These are phyloP conservation scores for Cladosporium halotolerans DNA, from an alignment of 2,329 filamentous ascomycete genomes.

Conservation along the genomic window DNA sequence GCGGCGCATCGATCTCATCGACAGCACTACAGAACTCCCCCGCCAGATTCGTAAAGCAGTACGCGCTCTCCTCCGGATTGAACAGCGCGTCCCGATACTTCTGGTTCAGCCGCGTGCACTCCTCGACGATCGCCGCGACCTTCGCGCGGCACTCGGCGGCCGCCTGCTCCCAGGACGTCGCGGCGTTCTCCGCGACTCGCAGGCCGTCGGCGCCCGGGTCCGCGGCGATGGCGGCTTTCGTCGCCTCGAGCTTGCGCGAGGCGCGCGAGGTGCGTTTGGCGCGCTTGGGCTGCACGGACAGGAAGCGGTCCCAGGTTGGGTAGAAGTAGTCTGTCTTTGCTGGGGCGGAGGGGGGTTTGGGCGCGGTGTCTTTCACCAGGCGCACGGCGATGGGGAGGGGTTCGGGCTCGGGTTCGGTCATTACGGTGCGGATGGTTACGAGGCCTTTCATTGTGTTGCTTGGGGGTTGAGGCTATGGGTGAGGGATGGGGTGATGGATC, in stretches of 20 bases:
- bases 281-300: conserved; percentile 23
- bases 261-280: conserved; percentile 21
- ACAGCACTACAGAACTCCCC: conserved; percentile 17
- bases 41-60: conserved; percentile 25
- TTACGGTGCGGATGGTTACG: background rate
- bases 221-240: conserved; percentile 10
- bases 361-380: conserved; percentile 3
- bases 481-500: background rate
- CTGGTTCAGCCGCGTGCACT: conserved; percentile 71
- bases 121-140: conserved; percentile 52
- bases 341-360: background rate
- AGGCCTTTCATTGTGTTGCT: conserved; percentile 6
- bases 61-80: conserved; percentile 65
- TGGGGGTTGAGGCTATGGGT: background rate
- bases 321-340: conserved; percentile 15
- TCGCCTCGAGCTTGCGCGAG: conserved; percentile 16
- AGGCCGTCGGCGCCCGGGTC: conserved; percentile 12
- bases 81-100: conserved; percentile 86
- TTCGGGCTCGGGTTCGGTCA: conserved; percentile 6
- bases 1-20: conserved; percentile 23
- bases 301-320: conserved; percentile 28
- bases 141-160: conserved; percentile 59
- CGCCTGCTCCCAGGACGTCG: conserved; percentile 63
- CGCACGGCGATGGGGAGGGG: conserved; percentile 2
- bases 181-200: conserved; percentile 23